Conservation (phyloP, 2,329 filamentous ascomycete species). For the Exophiala dermatitidis region DNA sequence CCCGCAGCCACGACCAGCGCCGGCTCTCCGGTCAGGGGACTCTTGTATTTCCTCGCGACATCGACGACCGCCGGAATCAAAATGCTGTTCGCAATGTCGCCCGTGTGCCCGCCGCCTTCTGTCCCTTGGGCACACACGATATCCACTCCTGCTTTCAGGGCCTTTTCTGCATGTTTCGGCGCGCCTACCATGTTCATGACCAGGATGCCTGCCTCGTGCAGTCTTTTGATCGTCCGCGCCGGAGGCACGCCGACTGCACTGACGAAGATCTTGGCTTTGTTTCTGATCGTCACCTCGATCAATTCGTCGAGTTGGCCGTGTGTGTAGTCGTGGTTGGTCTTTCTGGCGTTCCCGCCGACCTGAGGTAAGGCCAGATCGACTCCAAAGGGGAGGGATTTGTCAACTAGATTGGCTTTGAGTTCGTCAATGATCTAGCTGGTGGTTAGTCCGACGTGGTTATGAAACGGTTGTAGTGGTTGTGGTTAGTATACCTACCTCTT, state of each 20-base stretch:
- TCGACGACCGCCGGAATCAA: slow-evolving; percentile 83
- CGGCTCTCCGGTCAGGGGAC: slow-evolving; percentile 59
- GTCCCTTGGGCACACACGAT: slow-evolving; percentile 88
- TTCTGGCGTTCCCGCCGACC: slow-evolving; percentile 72
- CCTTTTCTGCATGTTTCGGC: slow-evolving; percentile 84
- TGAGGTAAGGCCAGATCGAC: slow-evolving; percentile 88
- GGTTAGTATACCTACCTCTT: slow-evolving; percentile 37
- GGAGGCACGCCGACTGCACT: slow-evolving; percentile 84
- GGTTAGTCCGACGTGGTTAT: no score
- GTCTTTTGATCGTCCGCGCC: slow-evolving; percentile 59
- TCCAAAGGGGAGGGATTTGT: slow-evolving; percentile 71
- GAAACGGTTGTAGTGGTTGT: no score
- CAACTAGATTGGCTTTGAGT: slow-evolving; percentile 65
- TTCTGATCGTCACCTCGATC: slow-evolving; percentile 76
- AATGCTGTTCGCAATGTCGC: slow-evolving; percentile 76
- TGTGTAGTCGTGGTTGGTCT: slow-evolving; percentile 95
- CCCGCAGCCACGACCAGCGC: slow-evolving; percentile 84
- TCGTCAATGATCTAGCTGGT: slow-evolving; percentile 63
- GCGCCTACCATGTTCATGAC: slow-evolving; percentile 98
- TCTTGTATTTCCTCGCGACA: slow-evolving; percentile 65
- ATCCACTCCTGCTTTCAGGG: slow-evolving; percentile 77
- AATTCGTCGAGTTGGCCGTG: slow-evolving; percentile 79
- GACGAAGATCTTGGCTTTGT: slow-evolving; percentile 79
- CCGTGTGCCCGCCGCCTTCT: slow-evolving; percentile 89
- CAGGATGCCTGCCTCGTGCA: slow-evolving; percentile 73